These are phyloP conservation scores for Fusarium heterosporum DNA, from an alignment of 2,329 filamentous ascomycete genomes.

Conservation along the genomic window DNA sequence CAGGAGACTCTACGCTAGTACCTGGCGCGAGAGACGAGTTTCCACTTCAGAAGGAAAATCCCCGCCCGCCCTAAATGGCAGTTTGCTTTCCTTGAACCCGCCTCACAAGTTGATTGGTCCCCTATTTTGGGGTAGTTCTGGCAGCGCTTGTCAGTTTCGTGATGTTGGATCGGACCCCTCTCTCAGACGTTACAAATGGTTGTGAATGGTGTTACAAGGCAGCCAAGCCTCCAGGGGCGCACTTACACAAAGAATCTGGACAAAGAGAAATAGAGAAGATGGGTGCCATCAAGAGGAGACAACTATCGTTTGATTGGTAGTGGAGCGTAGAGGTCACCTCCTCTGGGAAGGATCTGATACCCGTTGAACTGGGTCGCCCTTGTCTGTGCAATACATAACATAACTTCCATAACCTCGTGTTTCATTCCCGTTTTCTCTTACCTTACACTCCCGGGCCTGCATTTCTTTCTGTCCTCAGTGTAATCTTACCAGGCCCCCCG, in stretches of 20 bases:
- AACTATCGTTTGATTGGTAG: not conserved
- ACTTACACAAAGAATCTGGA: slow-evolving; percentile 6
- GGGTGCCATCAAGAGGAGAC: not conserved
- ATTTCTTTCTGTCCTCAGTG: slow-evolving; percentile 37
- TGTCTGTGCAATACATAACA: slow-evolving; percentile 6
- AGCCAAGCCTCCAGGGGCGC: slow-evolving; percentile 19
- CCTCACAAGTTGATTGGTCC: slow-evolving; percentile 32
- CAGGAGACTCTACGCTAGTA: slow-evolving; percentile 19
- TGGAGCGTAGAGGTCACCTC: not conserved
- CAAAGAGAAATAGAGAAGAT: not conserved
- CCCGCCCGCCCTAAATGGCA: slow-evolving; percentile 30
- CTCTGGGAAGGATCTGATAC: slow-evolving; percentile 23
- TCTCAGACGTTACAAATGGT: not conserved
- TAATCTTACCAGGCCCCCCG: slow-evolving; percentile 38
- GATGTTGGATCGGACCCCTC: slow-evolving; percentile 19
- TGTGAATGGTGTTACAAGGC: slow-evolving; percentile 8
- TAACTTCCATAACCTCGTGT: slow-evolving; percentile 18
- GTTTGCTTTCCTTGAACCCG: slow-evolving; percentile 4
- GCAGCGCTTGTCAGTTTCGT: slow-evolving; percentile 29
- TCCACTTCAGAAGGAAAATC: slow-evolving; percentile 11
- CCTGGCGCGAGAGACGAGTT: slow-evolving; percentile 18
- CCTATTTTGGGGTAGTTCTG: slow-evolving; percentile 32
- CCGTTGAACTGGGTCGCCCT: slow-evolving; percentile 40
- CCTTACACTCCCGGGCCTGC: slow-evolving; percentile 15
- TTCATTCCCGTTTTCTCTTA: slow-evolving; percentile 18